A percentile compares a stretch with the other conserved stretches of the same genome.
phyloP scores from a whole-genome alignment of 495 filamentous ascomycete species.

The Aspergillus nidulans region DNA sequence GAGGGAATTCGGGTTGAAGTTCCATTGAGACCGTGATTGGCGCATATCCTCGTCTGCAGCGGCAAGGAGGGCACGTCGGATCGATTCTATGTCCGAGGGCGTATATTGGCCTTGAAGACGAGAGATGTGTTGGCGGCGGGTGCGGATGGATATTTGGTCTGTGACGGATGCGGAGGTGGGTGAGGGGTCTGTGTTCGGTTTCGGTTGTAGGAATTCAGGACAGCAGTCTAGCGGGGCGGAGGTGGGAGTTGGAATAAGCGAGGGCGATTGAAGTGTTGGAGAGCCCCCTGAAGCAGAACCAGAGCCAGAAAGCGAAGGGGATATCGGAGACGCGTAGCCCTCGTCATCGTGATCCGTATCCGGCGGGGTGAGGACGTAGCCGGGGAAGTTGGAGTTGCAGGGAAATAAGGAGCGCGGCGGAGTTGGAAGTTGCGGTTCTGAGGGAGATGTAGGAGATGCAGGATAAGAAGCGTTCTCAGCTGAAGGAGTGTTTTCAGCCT shows the following conservation, averaged over 20 bases:
- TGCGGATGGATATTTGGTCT: slow-evolving; percentile 23
- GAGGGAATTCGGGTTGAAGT: slow-evolving; percentile 7
- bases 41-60: slow-evolving; percentile 23
- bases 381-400: slow-evolving; percentile 19
- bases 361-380: slow-evolving; percentile 39
- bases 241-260: slow-evolving; percentile 36
- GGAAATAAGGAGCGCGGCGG: slow-evolving; percentile 7
- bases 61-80: slow-evolving; percentile 30
- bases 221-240: slow-evolving; percentile 27
- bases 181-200: slow-evolving; percentile 6
- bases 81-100: slow-evolving; percentile 31
- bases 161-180: not conserved
- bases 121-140: slow-evolving; percentile 41
- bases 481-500: slow-evolving; percentile 13
- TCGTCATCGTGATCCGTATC: slow-evolving; percentile 44
- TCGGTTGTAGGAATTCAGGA: not conserved
- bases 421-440: slow-evolving; percentile 1
- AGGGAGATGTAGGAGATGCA: slow-evolving; percentile 9
- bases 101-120: slow-evolving; percentile 42
- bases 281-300: not conserved
- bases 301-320: slow-evolving; percentile 8
- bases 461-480: slow-evolving; percentile 3
- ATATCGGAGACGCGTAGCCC: slow-evolving; percentile 27
- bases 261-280: slow-evolving; percentile 23
- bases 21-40: not conserved